Conservation (phyloP, 768 basidiomycete genomes). For the Pleurotus eryngii region DNA sequence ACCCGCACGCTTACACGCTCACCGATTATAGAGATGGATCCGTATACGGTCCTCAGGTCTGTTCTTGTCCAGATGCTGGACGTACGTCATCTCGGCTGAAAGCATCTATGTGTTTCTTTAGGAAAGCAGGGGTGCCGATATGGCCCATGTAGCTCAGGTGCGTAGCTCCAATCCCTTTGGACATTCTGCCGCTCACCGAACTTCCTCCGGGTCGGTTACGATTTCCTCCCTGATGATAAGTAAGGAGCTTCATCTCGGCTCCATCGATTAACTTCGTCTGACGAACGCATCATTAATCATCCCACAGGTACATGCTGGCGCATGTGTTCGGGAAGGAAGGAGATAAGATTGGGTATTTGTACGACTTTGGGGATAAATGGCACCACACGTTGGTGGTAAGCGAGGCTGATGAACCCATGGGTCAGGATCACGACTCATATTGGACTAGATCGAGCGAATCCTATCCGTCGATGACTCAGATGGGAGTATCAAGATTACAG, state of each 20-base stretch:
- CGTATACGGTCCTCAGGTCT: slow-evolving; percentile 28
- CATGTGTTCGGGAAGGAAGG: slow-evolving; percentile 27
- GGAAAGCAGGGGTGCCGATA: slow-evolving; percentile 16
- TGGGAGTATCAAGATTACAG: slow-evolving; percentile 22
- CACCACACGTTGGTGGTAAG: slow-evolving; percentile 24
- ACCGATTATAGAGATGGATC: slow-evolving; percentile 30
- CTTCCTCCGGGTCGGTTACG: slow-evolving; percentile 22
- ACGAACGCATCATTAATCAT: neutral
- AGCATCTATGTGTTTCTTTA: neutral
- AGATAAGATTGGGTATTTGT: slow-evolving; percentile 26
- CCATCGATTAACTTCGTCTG: neutral
- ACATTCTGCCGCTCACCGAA: neutral
- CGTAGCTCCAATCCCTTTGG: neutral
- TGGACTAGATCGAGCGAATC: slow-evolving; percentile 14
- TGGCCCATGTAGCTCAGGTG: slow-evolving; percentile 17
- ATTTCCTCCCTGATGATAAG: slow-evolving; percentile 25
- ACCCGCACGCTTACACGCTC: slow-evolving; percentile 28
- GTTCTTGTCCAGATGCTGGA: neutral
- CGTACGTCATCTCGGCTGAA: neutral
- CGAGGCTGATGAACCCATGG: neutral
- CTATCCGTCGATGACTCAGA: slow-evolving; percentile 22
- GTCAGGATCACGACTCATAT: neutral
- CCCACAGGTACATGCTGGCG: slow-evolving; percentile 18
- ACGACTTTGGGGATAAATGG: slow-evolving; percentile 33
- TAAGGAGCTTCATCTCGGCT: slow-evolving; percentile 2